Evolutionary conservation across 2,329 filamentous ascomycete species (phyloP), one percentile per base, ranked within the genome.

Genomic region (Chaetomium olivaceum): DNA sequence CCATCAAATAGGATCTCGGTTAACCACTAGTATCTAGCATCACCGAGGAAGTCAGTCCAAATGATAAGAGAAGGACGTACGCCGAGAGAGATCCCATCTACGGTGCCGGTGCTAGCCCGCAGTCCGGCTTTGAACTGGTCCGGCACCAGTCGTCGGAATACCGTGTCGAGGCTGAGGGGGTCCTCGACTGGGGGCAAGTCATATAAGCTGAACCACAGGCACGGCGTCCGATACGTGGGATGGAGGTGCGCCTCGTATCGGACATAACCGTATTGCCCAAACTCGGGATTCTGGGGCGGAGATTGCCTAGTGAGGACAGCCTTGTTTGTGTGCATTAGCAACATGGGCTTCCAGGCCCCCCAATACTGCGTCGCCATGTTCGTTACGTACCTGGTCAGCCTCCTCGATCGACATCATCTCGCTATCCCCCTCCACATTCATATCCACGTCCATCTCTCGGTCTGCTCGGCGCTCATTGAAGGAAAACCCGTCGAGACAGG

Each of bases 161-260:
- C 85, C 4, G 86, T 85, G 67, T 92, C 88, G 71, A 92, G 80
- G 72, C 85, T 83, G 72, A 89, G 83, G 14, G 86, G 77, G 48
- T 82, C 79, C 68, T 88, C 85, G 65, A 82, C 81, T 57, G 80
- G 77, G 21, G 85, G 83, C 65, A 87, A 78, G 66, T 84, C 82
- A 70, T 86, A 84, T 72, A 92, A 77, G 62, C 81, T 85, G 79
- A 94, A 92, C 85, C 91, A 93, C 63, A 93, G 81, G 66, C 91
- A 90, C 9, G 91, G 91, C 55, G 89, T 85, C 67, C 84, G 84
- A 77, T 93, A 94, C 64, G 88, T 91, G 63, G 89, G 86, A 71
- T 92, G 91, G 67, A 91, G 82, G 73, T 91, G 84, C 72, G 93
- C 87, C 76, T 92, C 89, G 78, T 93, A 93, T 67, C 85, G 83